Percentiles rank a stretch among this genome's conserved stretches.
Evolutionary conservation across 1,139 yeast genomes (phyloP).

Genomic region (Kurtzmaniella quercitrusa): DNA sequence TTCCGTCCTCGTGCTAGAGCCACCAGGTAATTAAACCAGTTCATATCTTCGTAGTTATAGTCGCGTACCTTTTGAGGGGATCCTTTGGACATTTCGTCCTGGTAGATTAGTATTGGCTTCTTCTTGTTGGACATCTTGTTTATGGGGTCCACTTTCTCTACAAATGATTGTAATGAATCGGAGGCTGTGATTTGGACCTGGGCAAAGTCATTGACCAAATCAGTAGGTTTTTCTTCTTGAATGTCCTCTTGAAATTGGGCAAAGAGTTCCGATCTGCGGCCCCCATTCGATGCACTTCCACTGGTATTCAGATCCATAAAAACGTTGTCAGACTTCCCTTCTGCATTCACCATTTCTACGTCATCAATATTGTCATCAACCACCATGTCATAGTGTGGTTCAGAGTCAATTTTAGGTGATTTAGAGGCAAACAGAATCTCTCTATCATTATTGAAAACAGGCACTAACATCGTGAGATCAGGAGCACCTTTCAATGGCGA

Average conservation of each 20-base stretch:
- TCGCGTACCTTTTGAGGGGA: conserved; percentile 32
- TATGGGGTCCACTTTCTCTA: conserved; percentile 42
- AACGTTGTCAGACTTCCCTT: conserved; percentile 8
- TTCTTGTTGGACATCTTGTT: conserved; percentile 29
- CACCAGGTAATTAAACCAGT: conserved; percentile 40
- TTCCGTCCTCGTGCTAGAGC: conserved; percentile 19
- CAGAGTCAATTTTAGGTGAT: conserved; percentile 8
- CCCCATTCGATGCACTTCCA: background rate
- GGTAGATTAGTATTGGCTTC: conserved; percentile 35
- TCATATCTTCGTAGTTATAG: conserved; percentile 30
- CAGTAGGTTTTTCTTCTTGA: conserved; percentile 14
- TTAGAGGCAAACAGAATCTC: conserved; percentile 11
- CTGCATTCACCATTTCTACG: conserved; percentile 9
- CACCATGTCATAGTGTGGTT: conserved; percentile 10
- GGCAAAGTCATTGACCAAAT: conserved; percentile 35
- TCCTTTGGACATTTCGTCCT: conserved; percentile 25
- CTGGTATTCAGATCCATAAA: conserved; percentile 11
- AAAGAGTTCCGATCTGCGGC: conserved; percentile 15
- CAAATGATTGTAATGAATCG: conserved; percentile 27
- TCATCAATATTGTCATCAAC: conserved; percentile 11
- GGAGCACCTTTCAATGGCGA: conserved; percentile 30
- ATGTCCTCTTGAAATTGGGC: conserved; percentile 16
- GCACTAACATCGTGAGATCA: conserved; percentile 38
- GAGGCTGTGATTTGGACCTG: conserved; percentile 28
- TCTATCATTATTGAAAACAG: conserved; percentile 16